phyloP scores from a whole-genome alignment of 202 grass and related monocot genomes.

The Zoysia matrella region DNA sequence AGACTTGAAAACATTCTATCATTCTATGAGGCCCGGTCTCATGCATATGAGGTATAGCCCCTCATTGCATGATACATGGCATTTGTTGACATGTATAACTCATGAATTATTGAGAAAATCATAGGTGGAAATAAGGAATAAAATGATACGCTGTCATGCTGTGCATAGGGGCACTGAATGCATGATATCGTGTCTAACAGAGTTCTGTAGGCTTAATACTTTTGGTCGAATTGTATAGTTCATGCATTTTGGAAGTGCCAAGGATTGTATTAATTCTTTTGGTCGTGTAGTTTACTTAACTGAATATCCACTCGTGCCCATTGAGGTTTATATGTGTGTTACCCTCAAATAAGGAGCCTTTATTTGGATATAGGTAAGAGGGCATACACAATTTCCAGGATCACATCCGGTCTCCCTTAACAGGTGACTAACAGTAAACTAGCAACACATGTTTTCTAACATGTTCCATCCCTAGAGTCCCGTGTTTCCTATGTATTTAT shows the following conservation, averaged over 20 bases:
- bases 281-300: neutral
- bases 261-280: neutral
- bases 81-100: no score
- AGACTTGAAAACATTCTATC: neutral
- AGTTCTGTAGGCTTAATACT: neutral
- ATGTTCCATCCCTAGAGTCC: neutral
- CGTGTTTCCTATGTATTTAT: neutral
- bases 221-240: neutral
- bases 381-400: constrained; percentile 85
- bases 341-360: constrained; percentile 18
- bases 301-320: neutral
- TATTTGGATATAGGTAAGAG: constrained; percentile 72
- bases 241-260: neutral
- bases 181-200: neutral
- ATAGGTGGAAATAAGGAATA: neutral
- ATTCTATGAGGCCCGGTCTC: neutral
- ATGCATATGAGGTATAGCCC: neutral
- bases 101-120: no score
- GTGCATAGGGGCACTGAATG: neutral
- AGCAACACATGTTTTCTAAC: constrained; percentile 17
- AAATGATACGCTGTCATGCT: neutral
- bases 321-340: constrained; percentile 35
- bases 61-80: no score
- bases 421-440: constrained; percentile 53
- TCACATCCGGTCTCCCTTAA: constrained; percentile 99